Base-by-base conservation (phyloP, 1,139 yeast species). In the Yamadazyma membranifaciens region DNA sequence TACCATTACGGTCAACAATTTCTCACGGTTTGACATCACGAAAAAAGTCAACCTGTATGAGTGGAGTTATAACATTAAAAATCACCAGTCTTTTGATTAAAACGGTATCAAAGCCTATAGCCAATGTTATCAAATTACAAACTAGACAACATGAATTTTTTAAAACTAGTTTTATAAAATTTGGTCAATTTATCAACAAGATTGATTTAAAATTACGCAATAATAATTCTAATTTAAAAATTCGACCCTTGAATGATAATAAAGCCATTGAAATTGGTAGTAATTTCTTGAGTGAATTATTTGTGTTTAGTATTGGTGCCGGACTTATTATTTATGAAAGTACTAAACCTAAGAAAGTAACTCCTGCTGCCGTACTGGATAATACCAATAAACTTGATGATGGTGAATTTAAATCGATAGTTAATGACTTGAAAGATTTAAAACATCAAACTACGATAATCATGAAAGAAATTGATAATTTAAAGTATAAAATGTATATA, bases 261-360 rank as follows among this genome's bases (percentile, higher is more conserved):
- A 83, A 81, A 55, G 96, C 96, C 33, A 78, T 88, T 34, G 95
- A 88, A 46, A 80, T 74, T 43, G 96, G 96, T 1, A 95, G 96
- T 35, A 83, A 76, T 37, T 80, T 87, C 55, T 63, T 88, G 6
- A 83, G 92, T 31, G 96, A 88, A 58, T 60, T 81, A 29, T 83
- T 88, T 54, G 81, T 88, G 29, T 88, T 88, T 52, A 59, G 70
- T 47, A 94, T 87, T 17, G 96, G 95, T 2, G 95, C 95, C 5
- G 75, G 83, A 1, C 69, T 86, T 40, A 82, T 88, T n/a, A 57
- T 87, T 20, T 87, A 75, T 57, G 96, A 88, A 56, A 75, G 87
- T 36, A 71, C 75, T 51, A 71, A 92, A 48, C 80, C 87, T 37
- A 68, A 88, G 31, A 75, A 78, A 36, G 20, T 24, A 20, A 17